A percentile compares a stretch with the other conserved stretches of the same genome.
These are phyloP conservation scores for Carex arenaria DNA, from an alignment of 202 grass and related monocot genomes.

Conservation along the genomic window DNA sequence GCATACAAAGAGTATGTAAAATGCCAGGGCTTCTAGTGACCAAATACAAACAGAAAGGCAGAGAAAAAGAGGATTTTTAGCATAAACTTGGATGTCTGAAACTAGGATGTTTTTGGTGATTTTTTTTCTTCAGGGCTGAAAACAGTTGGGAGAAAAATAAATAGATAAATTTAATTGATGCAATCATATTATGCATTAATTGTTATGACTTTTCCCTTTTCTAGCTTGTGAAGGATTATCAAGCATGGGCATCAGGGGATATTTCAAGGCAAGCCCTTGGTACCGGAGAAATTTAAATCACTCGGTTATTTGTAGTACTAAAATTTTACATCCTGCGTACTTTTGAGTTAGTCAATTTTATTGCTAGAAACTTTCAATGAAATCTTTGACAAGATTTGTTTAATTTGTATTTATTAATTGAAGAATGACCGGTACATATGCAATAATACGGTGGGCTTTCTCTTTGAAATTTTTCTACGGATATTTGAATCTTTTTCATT, in stretches of 20 bases:
- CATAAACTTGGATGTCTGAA: background rate
- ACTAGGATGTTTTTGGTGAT: background rate
- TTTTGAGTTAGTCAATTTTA: background rate
- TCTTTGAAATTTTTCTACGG: background rate
- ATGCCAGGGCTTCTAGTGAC: background rate
- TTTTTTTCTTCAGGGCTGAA: background rate
- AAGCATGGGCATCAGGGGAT: constrained; percentile 90
- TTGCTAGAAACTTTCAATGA: background rate
- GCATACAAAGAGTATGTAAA: background rate
- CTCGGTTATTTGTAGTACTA: background rate
- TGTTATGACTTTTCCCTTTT: background rate
- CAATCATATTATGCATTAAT: background rate
- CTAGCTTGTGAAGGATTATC: constrained; percentile 93
- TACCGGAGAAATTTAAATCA: constrained; percentile 87
- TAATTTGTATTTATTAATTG: background rate
- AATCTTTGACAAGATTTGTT: background rate
- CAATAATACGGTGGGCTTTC: background rate
- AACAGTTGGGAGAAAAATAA: background rate
- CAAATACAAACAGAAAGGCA: background rate
- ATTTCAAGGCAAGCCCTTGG: constrained; percentile 80
- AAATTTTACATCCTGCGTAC: background rate
- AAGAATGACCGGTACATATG: background rate
- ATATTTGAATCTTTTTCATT: background rate
- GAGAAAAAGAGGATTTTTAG: background rate
- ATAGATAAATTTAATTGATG: background rate